Conservation (phyloP, 2,329 filamentous ascomycete genomes). For the Chalaropsis ovoidea region DNA sequence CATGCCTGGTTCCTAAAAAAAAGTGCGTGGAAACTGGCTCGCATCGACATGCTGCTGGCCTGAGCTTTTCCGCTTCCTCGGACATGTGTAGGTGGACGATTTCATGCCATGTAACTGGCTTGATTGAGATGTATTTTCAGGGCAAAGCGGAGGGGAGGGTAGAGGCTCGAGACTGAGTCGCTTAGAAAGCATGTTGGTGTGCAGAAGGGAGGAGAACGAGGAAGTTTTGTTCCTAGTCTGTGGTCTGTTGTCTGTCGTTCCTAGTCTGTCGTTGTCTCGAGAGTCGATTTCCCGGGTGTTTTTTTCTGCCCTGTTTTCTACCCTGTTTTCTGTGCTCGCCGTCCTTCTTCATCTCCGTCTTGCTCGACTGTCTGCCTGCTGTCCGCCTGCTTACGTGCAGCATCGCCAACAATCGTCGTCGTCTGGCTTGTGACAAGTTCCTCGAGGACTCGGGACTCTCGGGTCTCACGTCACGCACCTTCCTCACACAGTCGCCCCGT, state of each 20-base stretch:
- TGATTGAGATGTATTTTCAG: neutral
- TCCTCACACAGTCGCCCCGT: neutral
- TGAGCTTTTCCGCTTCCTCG: neutral
- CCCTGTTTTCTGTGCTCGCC: too few species aligned
- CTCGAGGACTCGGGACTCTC: neutral
- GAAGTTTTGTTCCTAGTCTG: neutral
- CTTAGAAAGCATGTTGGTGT: neutral
- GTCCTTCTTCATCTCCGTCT: too few species aligned
- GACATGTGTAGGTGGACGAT: neutral
- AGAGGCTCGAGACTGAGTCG: neutral
- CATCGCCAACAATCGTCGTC: too few species aligned
- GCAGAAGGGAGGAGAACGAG: neutral
- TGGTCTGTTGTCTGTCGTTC: too few species aligned
- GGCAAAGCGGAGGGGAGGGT: neutral
- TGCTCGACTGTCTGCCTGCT: too few species aligned
- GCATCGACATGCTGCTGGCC: slow-evolving; percentile 2
- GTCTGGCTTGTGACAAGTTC: neutral
- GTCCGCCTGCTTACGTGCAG: too few species aligned
- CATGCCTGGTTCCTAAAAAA: neutral
- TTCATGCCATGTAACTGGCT: neutral
- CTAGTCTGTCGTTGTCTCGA: too few species aligned
- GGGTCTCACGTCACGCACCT: neutral
- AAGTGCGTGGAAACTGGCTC: neutral
- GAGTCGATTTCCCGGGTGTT: too few species aligned
- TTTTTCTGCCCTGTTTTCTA: too few species aligned